Evolutionary conservation across 2,329 filamentous ascomycete genomes (phyloP).

Genomic region (Ceratocystis lukuohia): DNA sequence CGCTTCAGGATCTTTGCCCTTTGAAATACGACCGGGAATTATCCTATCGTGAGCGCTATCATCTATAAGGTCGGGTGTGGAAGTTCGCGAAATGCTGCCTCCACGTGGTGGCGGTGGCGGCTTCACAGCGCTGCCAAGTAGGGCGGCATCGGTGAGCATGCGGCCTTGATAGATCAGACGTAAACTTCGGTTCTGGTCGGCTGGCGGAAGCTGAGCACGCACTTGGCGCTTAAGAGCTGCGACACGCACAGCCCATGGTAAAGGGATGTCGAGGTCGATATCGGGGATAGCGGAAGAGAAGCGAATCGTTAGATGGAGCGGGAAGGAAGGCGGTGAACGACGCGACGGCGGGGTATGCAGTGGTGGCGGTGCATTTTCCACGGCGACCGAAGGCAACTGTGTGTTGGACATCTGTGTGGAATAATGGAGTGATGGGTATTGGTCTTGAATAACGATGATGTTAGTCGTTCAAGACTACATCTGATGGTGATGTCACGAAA

Average conservation of each 20-base stretch:
- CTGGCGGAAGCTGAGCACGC: constrained; percentile 51
- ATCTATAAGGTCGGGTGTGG: not conserved
- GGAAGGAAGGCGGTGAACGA: constrained; percentile 21
- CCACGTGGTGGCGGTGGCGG: constrained; percentile 22
- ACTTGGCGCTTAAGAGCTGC: constrained; percentile 72
- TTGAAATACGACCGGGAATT: constrained; percentile 22
- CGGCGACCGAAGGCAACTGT: not conserved
- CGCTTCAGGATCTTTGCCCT: constrained; percentile 23
- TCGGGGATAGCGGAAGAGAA: constrained; percentile 81
- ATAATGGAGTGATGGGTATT: too few species aligned
- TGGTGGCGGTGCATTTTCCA: not conserved
- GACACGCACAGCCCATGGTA: constrained; percentile 56
- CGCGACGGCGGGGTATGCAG: not conserved
- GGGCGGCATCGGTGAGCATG: constrained; percentile 60
- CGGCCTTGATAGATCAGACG: constrained; percentile 85
- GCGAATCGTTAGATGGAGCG: constrained; percentile 69
- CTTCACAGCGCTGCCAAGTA: constrained; percentile 55
- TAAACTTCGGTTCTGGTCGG: constrained; percentile 54
- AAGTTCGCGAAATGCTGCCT: constrained; percentile 15
- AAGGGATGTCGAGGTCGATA: constrained; percentile 60
- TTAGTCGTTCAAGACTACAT: too few species aligned
- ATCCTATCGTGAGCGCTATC: not conserved
- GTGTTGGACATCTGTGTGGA: not conserved
- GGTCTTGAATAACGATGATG: too few species aligned
- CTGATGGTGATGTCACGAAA: too few species aligned